These are phyloP conservation scores for Melampsora americana DNA, from an alignment of 1,284 basidiomycete species.

Conservation along the genomic window DNA sequence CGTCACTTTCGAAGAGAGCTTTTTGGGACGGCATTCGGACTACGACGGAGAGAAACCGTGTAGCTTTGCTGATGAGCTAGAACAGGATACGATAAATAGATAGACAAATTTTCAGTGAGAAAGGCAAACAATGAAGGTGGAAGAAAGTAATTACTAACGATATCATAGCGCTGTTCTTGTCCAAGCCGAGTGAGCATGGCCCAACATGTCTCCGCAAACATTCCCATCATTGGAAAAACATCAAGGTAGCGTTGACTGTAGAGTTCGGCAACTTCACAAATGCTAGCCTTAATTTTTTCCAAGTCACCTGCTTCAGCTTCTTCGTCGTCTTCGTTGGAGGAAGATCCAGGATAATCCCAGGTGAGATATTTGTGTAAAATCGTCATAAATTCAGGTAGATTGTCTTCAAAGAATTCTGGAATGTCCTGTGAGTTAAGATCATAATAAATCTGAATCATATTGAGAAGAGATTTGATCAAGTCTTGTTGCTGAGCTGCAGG, in stretches of 20 bases:
- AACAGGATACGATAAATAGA: conserved; percentile 7
- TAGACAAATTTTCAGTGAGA: not conserved
- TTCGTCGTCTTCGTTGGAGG: conserved; percentile 63
- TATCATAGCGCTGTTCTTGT: conserved; percentile 71
- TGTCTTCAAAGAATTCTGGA: conserved; percentile 89
- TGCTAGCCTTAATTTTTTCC: conserved; percentile 79
- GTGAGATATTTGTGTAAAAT: conserved; percentile 50
- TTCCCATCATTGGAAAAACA: conserved; percentile 59
- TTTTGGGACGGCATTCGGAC: conserved; percentile 61
- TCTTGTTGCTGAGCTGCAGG: conserved; percentile 54
- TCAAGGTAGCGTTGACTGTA: conserved; percentile 90
- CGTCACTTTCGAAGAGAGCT: conserved; percentile 62
- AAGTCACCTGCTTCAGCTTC: conserved; percentile 76
- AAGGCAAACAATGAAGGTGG: not conserved
- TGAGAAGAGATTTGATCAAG: conserved; percentile 70
- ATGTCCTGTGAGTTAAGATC: conserved; percentile 94
- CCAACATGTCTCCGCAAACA: conserved; percentile 91
- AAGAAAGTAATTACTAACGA: conserved; percentile 59
- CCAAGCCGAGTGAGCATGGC: conserved; percentile 73
- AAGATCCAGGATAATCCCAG: conserved; percentile 29
- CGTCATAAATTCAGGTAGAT: conserved; percentile 58
- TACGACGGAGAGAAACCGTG: conserved; percentile 86
- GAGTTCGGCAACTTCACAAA: conserved; percentile 89
- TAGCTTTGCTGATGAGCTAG: conserved; percentile 82
- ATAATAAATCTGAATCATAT: conserved; percentile 82